Conservation (phyloP, 306 rosid genomes). For the Cucumis hystrix region DNA sequence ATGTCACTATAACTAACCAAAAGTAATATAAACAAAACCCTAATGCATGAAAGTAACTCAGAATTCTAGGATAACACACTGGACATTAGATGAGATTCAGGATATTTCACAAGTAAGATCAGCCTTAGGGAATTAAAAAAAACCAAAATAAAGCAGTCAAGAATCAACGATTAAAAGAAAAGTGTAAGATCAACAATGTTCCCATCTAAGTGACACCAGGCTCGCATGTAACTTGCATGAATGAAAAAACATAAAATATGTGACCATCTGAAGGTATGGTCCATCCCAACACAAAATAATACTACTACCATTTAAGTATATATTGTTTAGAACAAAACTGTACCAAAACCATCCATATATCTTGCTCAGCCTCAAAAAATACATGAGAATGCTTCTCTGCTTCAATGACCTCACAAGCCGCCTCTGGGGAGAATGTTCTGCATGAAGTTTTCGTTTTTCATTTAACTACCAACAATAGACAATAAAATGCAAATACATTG, state of each 20-base stretch:
- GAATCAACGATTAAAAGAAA: neutral
- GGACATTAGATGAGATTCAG: neutral
- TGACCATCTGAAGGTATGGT: neutral
- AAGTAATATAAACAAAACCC: neutral
- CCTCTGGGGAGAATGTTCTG: conserved; percentile 91
- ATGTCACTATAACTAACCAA: neutral
- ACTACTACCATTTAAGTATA: neutral
- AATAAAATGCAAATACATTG: neutral
- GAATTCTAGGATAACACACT: neutral
- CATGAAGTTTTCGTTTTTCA: conserved; percentile 5
- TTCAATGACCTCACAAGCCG: conserved; percentile 79
- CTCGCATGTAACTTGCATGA: neutral
- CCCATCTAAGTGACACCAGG: neutral
- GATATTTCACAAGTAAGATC: neutral
- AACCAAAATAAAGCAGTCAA: neutral
- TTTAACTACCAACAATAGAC: neutral
- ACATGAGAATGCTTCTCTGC: conserved; percentile 81
- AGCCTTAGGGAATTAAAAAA: neutral
- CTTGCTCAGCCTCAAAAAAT: conserved; percentile 72
- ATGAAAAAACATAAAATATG: neutral
- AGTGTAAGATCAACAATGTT: neutral
- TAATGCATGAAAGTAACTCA: neutral
- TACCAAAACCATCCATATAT: conserved; percentile 95
- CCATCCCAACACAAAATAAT: neutral
- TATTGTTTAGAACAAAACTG: neutral